Conservation (phyloP, 805 yeast species). For the Saturnispora sanitii region DNA sequence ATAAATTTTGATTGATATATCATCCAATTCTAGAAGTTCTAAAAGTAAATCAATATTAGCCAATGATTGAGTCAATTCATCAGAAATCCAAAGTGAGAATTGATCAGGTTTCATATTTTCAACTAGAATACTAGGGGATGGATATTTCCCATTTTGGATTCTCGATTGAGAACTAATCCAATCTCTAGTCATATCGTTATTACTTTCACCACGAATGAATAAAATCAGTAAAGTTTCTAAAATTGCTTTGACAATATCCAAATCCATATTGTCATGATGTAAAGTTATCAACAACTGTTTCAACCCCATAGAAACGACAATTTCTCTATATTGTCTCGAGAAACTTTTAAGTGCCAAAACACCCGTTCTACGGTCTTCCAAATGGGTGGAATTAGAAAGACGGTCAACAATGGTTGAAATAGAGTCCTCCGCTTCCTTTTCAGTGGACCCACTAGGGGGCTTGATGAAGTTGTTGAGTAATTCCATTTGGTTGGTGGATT, state of each 20-base stretch:
- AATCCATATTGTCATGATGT: constrained; percentile 54
- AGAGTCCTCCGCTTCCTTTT: constrained; percentile 55
- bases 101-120: constrained; percentile 57
- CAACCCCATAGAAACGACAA: constrained; percentile 80
- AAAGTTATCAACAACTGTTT: constrained; percentile 62
- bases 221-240: constrained; percentile 78
- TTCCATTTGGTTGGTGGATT: constrained; percentile 19
- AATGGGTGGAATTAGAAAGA: constrained; percentile 66
- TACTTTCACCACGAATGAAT: constrained; percentile 55
- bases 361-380: constrained; percentile 86
- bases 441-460: constrained; percentile 24
- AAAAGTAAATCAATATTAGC: constrained; percentile 39
- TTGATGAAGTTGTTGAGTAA: constrained; percentile 27
- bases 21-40: constrained; percentile 36
- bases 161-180: constrained; percentile 73
- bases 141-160: constrained; percentile 65
- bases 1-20: constrained; percentile 73
- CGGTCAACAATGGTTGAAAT: constrained; percentile 86
- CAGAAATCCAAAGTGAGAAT: constrained; percentile 90
- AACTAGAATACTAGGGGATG: constrained; percentile 56
- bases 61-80: constrained; percentile 67
- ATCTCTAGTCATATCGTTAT: constrained; percentile 52
- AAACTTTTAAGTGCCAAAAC: constrained; percentile 82
- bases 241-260: constrained; percentile 62
- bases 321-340: constrained; percentile 79